A percentile compares a stretch with the other conserved stretches of the same genome.
Evolutionary conservation across 2,329 filamentous ascomycete species (phyloP).

Genomic region (Alternaria sp.): DNA sequence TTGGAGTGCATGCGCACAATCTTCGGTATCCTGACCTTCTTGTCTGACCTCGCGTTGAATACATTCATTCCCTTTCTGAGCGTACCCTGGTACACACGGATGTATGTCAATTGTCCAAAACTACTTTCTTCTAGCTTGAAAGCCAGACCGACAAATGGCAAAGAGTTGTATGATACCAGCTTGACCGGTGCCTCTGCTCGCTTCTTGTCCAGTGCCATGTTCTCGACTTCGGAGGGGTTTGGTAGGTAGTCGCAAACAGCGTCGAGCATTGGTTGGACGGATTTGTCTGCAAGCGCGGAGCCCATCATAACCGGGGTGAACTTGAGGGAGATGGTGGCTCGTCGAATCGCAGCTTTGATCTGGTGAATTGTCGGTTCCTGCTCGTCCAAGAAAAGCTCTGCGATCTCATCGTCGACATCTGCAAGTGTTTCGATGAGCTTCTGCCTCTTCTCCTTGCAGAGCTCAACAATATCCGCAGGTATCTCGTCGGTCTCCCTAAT

Average conservation of each 20-base stretch:
- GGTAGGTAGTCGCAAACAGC: slow-evolving; percentile 95
- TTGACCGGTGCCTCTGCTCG: slow-evolving; percentile 80
- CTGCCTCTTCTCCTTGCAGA: slow-evolving; percentile 81
- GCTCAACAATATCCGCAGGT: slow-evolving; percentile 75
- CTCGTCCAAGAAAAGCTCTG: slow-evolving; percentile 92
- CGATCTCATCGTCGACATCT: slow-evolving; percentile 97
- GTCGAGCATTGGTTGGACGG: slow-evolving; percentile 94
- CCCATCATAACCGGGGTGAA: slow-evolving; percentile 98
- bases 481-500: slow-evolving; percentile 80
- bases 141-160: slow-evolving; percentile 92
- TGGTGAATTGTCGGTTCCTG: slow-evolving; percentile 77
- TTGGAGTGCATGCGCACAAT: slow-evolving; percentile 99
- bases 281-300: slow-evolving; percentile 92
- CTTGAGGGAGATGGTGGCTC: slow-evolving; percentile 85
- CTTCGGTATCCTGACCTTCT: slow-evolving; percentile 94
- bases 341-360: slow-evolving; percentile 89
- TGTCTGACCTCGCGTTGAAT: slow-evolving; percentile 91
- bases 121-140: slow-evolving; percentile 99
- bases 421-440: slow-evolving; percentile 92
- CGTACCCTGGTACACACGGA: slow-evolving; percentile 95
- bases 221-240: slow-evolving; percentile 87
- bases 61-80: slow-evolving; percentile 88
- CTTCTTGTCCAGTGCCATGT: slow-evolving; percentile 84
- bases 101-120: slow-evolving; percentile 97
- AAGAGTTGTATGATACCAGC: slow-evolving; percentile 88